Percentiles rank a stretch among this genome's conserved stretches.
Evolutionary conservation across 2,329 filamentous ascomycete genomes (phyloP).

Genomic region (Penicillium sp.): DNA sequence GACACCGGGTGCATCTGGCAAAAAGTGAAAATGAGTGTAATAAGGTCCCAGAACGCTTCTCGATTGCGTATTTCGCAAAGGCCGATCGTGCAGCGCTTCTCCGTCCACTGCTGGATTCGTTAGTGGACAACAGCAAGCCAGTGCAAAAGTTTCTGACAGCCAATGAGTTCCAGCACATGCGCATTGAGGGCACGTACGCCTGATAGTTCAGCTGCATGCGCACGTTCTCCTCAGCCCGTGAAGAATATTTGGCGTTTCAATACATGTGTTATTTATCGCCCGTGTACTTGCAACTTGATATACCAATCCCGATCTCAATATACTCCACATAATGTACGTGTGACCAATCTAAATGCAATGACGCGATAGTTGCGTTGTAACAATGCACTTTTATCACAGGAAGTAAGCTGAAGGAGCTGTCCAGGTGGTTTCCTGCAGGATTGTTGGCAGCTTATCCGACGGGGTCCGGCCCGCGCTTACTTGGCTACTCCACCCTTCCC

Average conservation of each 20-base stretch:
- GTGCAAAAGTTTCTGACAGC: not conserved
- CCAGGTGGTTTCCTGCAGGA: not conserved
- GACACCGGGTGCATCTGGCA: not conserved
- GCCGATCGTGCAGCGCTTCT: not conserved
- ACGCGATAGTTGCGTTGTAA: no score
- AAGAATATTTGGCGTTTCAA: no score
- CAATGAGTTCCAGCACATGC: slow-evolving; percentile 1
- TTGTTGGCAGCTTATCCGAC: not conserved
- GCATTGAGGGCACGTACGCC: not conserved
- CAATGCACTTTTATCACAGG: no score
- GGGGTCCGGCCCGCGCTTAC: not conserved
- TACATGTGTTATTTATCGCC: no score
- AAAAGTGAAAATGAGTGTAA: not conserved
- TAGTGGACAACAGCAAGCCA: not conserved
- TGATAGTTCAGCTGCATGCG: not conserved
- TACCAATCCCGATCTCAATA: no score
- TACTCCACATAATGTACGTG: no score
- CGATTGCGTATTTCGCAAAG: not conserved
- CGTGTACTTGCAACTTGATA: no score
- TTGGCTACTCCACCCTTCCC: not conserved
- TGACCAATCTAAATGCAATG: no score
- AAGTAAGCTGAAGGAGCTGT: no score
- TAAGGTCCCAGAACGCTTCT: not conserved
- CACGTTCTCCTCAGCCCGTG: no score
- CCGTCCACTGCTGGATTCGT: not conserved